Conservation (phyloP, 2,329 filamentous ascomycete genomes). For the Sporothrix humicola region DNA sequence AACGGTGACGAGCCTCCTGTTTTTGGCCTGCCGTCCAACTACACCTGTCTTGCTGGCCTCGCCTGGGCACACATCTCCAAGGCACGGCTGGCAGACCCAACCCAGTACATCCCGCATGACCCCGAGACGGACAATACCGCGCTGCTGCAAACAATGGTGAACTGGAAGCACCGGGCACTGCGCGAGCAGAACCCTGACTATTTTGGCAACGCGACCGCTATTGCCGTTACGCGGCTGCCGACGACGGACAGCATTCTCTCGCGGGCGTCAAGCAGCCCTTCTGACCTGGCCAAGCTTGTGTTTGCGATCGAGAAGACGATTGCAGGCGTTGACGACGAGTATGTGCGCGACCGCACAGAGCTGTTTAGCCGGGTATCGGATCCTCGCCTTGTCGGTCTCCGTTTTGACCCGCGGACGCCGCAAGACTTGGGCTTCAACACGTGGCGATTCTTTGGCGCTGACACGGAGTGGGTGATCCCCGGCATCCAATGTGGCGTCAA, state of each 20-base stretch:
- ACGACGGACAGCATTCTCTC: slow-evolving; percentile 17
- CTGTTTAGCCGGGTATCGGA: slow-evolving; percentile 48
- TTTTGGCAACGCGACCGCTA: slow-evolving; percentile 52
- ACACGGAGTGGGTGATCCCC: slow-evolving; percentile 47
- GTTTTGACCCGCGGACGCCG: slow-evolving; percentile 50
- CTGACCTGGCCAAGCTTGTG: slow-evolving; percentile 44
- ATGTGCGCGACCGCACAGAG: slow-evolving; percentile 48
- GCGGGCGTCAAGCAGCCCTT: slow-evolving; percentile 34
- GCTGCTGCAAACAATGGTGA: slow-evolving; percentile 50
- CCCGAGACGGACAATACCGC: slow-evolving; percentile 35
- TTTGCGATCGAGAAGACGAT: slow-evolving; percentile 43
- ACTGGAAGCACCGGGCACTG: slow-evolving; percentile 50
- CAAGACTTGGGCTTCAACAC: slow-evolving; percentile 53
- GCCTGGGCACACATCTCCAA: slow-evolving; percentile 50
- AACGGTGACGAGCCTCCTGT: neutral
- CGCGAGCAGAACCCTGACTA: slow-evolving; percentile 44
- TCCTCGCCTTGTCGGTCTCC: slow-evolving; percentile 50
- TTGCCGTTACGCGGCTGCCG: slow-evolving; percentile 44
- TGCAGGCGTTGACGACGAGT: slow-evolving; percentile 49
- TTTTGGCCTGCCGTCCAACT: slow-evolving; percentile 45
- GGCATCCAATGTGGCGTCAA: slow-evolving; percentile 35
- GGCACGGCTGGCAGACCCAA: slow-evolving; percentile 42
- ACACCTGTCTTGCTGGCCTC: slow-evolving; percentile 49
- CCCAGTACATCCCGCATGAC: slow-evolving; percentile 18
- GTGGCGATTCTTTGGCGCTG: slow-evolving; percentile 53